These are phyloP conservation scores for Aspergillus luchuensis DNA, from an alignment of 2,329 filamentous ascomycete species.

Conservation along the genomic window DNA sequence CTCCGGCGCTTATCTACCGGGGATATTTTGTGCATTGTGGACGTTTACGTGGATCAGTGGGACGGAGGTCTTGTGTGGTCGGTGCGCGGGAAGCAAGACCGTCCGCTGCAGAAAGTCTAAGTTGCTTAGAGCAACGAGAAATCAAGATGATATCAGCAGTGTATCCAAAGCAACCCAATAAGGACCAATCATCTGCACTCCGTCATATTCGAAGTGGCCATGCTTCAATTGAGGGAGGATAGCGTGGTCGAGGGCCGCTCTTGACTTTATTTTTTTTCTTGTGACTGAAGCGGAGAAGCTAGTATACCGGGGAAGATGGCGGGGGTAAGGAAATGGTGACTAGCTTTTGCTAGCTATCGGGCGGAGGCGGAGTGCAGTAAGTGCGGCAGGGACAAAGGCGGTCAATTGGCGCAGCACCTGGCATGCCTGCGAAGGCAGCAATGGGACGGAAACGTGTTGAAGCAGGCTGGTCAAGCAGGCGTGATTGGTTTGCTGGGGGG, in stretches of 20 bases:
- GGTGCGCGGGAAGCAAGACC: neutral
- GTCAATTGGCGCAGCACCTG: slow-evolving; percentile 4
- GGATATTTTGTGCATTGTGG: slow-evolving; percentile 13
- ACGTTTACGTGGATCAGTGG: neutral
- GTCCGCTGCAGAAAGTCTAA: neutral
- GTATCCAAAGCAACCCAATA: neutral
- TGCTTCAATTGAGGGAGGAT: neutral
- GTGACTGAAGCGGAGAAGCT: slow-evolving; percentile 1
- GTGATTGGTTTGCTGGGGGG: neutral
- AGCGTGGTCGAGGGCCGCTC: neutral
- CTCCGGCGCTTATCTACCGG: slow-evolving; percentile 24
- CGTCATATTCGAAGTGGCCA: neutral
- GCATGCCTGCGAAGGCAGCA: neutral
- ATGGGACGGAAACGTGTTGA: neutral
- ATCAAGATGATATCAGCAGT: neutral
- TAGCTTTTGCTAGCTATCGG: neutral
- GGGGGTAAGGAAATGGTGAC: neutral
- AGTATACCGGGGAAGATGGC: slow-evolving; percentile 1
- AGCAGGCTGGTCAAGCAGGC: neutral
- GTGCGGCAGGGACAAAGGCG: slow-evolving; percentile 1
- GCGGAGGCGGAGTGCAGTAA: neutral
- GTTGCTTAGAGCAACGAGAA: neutral
- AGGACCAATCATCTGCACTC: neutral
- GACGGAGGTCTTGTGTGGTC: slow-evolving; percentile 4
- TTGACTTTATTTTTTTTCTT: neutral